Evolutionary conservation across 2,329 filamentous ascomycete genomes (phyloP).

Genomic region (Exserohilum rostratum): DNA sequence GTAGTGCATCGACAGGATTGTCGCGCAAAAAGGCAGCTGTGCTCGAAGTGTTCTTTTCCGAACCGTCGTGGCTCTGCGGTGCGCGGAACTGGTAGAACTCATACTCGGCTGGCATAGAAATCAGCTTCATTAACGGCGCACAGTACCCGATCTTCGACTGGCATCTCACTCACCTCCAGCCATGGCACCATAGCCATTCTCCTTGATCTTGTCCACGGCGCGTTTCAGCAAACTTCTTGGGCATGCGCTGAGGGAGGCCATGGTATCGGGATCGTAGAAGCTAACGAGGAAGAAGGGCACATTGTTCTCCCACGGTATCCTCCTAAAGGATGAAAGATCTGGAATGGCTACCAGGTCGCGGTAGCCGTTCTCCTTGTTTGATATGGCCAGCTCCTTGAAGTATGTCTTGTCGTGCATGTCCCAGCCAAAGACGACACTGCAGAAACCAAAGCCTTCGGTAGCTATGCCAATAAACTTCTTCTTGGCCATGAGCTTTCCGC

Average conservation of each 20-base stretch:
- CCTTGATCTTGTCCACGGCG: conserved; percentile 69
- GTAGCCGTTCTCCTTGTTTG: conserved; percentile 90
- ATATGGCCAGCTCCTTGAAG: conserved; percentile 81
- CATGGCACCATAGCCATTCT: conserved; percentile 79
- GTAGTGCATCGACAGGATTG: conserved; percentile 75
- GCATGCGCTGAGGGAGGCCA: conserved; percentile 74
- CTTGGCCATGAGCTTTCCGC: conserved; percentile 90
- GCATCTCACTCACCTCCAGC: conserved; percentile 73
- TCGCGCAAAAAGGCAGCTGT: conserved; percentile 75
- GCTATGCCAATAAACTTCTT: conserved; percentile 88
- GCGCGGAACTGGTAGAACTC: conserved; percentile 92
- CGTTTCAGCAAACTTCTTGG: conserved; percentile 76
- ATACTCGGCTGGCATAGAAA: conserved; percentile 72
- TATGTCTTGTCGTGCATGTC: conserved; percentile 97
- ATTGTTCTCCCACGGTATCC: conserved; percentile 90
- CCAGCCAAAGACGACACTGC: conserved; percentile 94
- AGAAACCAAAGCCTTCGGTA: conserved; percentile 86
- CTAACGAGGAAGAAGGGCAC: conserved; percentile 84
- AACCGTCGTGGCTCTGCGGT: conserved; percentile 59
- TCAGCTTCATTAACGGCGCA: conserved; percentile 28
- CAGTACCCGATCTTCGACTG: conserved; percentile 18
- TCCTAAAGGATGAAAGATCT: conserved; percentile 76
- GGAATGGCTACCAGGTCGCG: conserved; percentile 82
- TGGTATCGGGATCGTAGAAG: conserved; percentile 82
- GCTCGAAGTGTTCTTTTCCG: conserved; percentile 67